Base-by-base conservation (phyloP, 345 rosid species). In the Microthlaspi erraticum region DNA sequence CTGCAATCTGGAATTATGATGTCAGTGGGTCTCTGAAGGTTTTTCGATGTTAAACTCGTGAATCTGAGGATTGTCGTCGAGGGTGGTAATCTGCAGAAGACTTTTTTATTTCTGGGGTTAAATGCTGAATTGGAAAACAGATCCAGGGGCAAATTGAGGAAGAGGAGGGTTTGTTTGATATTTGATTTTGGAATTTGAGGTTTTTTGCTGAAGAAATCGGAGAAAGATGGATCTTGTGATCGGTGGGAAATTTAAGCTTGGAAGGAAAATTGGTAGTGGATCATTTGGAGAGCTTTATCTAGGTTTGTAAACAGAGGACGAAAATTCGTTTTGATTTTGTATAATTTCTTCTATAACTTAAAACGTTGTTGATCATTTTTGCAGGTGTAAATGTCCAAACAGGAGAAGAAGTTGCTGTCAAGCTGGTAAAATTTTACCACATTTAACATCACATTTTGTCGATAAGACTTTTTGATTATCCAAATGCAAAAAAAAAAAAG, bases 371-470 rank as follows among this genome's bases (percentile, higher is more conserved):
- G 39, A 65, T 0, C 13, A 8, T 46, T 60, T 59, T 26, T 72
- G 78, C 68, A 89, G 96, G 89, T 71, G 92, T 89, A 23, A 87
- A 89, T 84, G 84, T 87, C 26, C 92, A 89, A 79, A 87, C 92
- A 43, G 92, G 96, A 79, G 96, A 89, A 66, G 96, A 89, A 78
- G 88, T 89, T 80, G 96, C 90, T 76, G 89, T 89, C 77, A 89
- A 89, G 82, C 78, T 89, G 92, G 96, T 89, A 83, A 19, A 13
- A 68, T 50, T 64, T 52, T 64, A 39, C 20, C 18, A 12, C 19
- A 45, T 64, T 57, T 63, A 8, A 48, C 26, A 2, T 18, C 2
- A 20, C 14, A 33, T 34, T 37, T 31, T 45, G 34, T 12, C n/a
- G n/a, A n/a, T n/a, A n/a, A n/a, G n/a, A 8, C 51, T 66, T 8